These are phyloP conservation scores for Colletotrichum sp. DNA, from an alignment of 2,329 filamentous ascomycete genomes.

Conservation along the genomic window DNA sequence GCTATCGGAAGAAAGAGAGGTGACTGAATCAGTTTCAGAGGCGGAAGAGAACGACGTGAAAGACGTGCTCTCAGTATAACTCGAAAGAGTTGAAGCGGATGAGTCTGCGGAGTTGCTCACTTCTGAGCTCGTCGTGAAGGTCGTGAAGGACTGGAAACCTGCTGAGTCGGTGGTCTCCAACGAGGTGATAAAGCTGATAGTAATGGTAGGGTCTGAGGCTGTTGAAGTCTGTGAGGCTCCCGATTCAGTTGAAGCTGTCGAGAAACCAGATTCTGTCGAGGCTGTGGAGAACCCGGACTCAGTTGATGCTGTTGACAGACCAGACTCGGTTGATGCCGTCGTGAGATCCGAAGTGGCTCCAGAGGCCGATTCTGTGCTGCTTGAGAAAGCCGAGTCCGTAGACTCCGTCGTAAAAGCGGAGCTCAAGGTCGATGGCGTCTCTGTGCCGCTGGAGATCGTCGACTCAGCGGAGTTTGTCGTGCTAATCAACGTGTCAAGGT, in stretches of 20 bases:
- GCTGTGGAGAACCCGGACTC: not conserved
- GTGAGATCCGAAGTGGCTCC: not conserved
- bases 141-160: not conserved
- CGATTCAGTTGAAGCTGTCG: not conserved
- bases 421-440: not conserved
- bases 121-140: not conserved
- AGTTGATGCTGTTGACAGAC: not conserved
- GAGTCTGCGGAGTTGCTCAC: not conserved
- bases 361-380: not conserved
- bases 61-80: not conserved
- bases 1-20: not conserved
- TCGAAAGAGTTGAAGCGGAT: not conserved
- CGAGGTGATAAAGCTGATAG: not conserved
- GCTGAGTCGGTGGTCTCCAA: not conserved
- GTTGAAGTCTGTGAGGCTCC: not conserved
- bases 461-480: not conserved
- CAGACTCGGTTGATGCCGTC: not conserved
- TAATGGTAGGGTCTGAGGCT: not conserved
- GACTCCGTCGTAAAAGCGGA: not conserved
- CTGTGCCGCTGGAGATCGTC: not conserved
- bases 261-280: not conserved
- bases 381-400: not conserved
- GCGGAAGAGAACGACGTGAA: not conserved
- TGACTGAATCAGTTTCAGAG: not conserved
- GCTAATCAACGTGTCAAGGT: not conserved